A percentile compares a stretch with the other conserved stretches of the same genome.
phyloP scores from a whole-genome alignment of 2,329 filamentous ascomycete species.

The Aspergillus sp. region DNA sequence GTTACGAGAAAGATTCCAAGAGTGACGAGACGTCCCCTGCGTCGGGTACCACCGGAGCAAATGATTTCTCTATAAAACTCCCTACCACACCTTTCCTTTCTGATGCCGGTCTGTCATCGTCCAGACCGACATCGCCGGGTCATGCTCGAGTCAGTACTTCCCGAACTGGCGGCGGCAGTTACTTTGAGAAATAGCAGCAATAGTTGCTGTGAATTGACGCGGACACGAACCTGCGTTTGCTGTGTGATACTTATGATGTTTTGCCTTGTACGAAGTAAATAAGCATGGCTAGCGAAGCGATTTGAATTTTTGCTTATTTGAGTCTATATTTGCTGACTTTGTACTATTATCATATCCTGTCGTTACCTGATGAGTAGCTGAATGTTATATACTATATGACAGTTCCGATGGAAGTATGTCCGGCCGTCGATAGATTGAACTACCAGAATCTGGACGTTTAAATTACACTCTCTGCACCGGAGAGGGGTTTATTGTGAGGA shows the following conservation, averaged over 20 bases:
- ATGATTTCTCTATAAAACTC: slow-evolving; percentile 47
- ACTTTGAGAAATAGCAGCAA: slow-evolving; percentile 35
- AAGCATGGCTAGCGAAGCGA: slow-evolving; percentile 13
- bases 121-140: slow-evolving; percentile 51
- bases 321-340: slow-evolving; percentile 1
- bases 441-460: no score
- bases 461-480: no score
- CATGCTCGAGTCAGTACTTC: slow-evolving; percentile 41
- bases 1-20: slow-evolving; percentile 71
- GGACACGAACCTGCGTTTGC: slow-evolving; percentile 12
- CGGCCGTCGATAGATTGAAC: no score
- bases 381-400: neutral
- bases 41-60: slow-evolving; percentile 26
- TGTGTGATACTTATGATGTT: slow-evolving; percentile 11
- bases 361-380: neutral
- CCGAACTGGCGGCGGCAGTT: slow-evolving; percentile 30
- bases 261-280: slow-evolving; percentile 16
- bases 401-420: no score
- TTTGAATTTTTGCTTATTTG: slow-evolving; percentile 4
- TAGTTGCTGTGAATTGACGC: slow-evolving; percentile 18
- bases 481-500: no score
- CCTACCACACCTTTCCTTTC: slow-evolving; percentile 47
- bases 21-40: slow-evolving; percentile 37
- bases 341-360: slow-evolving; percentile 1
- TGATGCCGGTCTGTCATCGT: slow-evolving; percentile 51